phyloP scores from a whole-genome alignment of 352 stramenopile species.

The Discostella stelligera region DNA sequence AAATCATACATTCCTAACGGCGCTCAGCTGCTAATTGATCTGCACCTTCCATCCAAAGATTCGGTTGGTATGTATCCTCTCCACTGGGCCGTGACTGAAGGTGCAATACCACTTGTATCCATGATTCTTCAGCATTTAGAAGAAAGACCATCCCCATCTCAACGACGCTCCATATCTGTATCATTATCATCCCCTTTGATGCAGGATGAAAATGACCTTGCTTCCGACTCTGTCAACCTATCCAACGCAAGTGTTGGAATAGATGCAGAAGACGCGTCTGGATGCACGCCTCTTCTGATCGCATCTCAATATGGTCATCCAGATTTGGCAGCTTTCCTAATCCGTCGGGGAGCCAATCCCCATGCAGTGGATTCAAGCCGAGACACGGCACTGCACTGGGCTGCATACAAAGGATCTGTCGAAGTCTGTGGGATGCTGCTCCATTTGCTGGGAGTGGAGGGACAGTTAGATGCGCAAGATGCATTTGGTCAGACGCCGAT shows the following conservation, averaged over 20 bases:
- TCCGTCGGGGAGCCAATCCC: conserved; percentile 77
- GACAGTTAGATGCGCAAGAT: conserved; percentile 74
- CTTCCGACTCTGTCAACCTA: conserved; percentile 4
- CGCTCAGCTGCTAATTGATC: conserved; percentile 44
- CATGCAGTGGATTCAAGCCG: conserved; percentile 77
- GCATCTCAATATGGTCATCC: conserved; percentile 87
- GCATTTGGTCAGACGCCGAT: conserved; percentile 85
- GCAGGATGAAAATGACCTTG: conserved; percentile 21
- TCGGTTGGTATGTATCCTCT: conserved; percentile 84
- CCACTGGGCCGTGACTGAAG: conserved; percentile 85
- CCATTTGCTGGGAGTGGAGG: conserved; percentile 53
- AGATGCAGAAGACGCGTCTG: conserved; percentile 78
- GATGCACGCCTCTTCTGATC: conserved; percentile 86
- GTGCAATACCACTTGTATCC: conserved; percentile 72
- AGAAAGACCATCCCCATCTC: conserved; percentile 44
- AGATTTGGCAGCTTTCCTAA: conserved; percentile 83
- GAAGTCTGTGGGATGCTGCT: conserved; percentile 78
- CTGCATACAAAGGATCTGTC: conserved; percentile 83
- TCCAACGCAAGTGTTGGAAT: conserved; percentile 43
- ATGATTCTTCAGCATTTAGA: conserved; percentile 68
- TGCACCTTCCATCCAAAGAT: conserved; percentile 67
- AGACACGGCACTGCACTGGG: conserved; percentile 85
- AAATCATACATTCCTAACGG: conserved; percentile 41
- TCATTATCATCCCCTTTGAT: conserved; percentile 31
- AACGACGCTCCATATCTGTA: conserved; percentile 18